phyloP scores from a whole-genome alignment of 129 eudicot genomes.

The Ambrosia artemisiifolia region DNA sequence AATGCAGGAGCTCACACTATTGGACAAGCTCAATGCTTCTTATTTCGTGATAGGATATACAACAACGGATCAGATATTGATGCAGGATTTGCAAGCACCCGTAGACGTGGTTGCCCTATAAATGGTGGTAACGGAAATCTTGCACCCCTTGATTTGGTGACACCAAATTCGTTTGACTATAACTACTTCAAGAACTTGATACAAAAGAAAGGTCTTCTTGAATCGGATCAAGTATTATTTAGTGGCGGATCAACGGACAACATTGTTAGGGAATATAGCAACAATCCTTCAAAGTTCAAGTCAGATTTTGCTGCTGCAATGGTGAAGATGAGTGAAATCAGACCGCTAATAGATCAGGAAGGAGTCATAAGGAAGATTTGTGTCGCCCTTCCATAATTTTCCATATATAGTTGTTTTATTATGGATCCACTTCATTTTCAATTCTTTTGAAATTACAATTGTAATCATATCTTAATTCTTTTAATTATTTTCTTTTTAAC shows the following conservation, averaged over 20 bases:
- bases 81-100: constrained; percentile 39
- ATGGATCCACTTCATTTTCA: neutral
- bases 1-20: constrained; percentile 62
- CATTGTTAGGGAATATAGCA: constrained; percentile 40
- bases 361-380: constrained; percentile 61
- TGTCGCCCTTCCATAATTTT: constrained; percentile 24
- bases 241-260: constrained; percentile 56
- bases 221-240: constrained; percentile 74
- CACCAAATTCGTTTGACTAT: constrained; percentile 49
- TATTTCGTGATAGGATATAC: constrained; percentile 58
- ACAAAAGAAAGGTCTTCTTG: constrained; percentile 59
- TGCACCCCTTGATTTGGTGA: constrained; percentile 52
- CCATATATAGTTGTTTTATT: neutral
- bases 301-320: constrained; percentile 63
- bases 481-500: neutral
- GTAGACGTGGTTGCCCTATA: constrained; percentile 46
- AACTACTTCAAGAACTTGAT: constrained; percentile 50
- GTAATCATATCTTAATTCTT: constrained; percentile 1
- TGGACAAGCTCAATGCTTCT: constrained; percentile 59
- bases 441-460: neutral
- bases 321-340: constrained; percentile 70
- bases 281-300: constrained; percentile 34
- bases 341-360: constrained; percentile 46
- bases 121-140: constrained; percentile 48
- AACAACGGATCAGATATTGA: constrained; percentile 58